These are phyloP conservation scores for Leccinum uliginosum DNA, from an alignment of 768 basidiomycete species.

Conservation along the genomic window DNA sequence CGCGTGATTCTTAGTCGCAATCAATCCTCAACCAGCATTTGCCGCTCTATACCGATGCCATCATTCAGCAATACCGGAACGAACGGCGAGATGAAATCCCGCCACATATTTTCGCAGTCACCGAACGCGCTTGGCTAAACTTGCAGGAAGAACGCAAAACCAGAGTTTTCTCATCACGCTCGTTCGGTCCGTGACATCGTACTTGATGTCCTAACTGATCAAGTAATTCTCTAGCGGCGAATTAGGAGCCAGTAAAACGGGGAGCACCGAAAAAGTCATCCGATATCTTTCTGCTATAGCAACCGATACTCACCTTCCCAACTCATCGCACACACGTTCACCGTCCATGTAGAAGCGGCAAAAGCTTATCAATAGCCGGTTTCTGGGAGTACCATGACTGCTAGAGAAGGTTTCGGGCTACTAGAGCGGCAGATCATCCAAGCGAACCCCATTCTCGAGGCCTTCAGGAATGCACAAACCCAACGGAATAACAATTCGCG, in stretches of 20 bases:
- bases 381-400: constrained; percentile 42
- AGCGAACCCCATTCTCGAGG: constrained; percentile 95
- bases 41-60: constrained; percentile 85
- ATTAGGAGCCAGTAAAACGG: constrained; percentile 98
- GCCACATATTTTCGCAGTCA: constrained; percentile 96
- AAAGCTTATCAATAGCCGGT: constrained; percentile 46
- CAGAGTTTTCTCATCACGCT: constrained; percentile 98
- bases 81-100: constrained; percentile 88
- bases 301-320: constrained; percentile 59
- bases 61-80: constrained; percentile 85
- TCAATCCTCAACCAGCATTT: constrained; percentile 96
- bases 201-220: constrained; percentile 8
- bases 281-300: constrained; percentile 98
- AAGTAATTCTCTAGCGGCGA: constrained; percentile 64
- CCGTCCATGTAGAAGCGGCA: constrained; percentile 59
- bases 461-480: constrained; percentile 98
- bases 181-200: constrained; percentile 28
- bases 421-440: constrained; percentile 95
- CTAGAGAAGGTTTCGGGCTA: constrained; percentile 76
- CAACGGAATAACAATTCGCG: constrained; percentile 98
- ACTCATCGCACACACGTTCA: constrained; percentile 62
- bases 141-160: constrained; percentile 97
- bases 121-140: constrained; percentile 96
- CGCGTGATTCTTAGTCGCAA: constrained; percentile 94
- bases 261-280: constrained; percentile 98